A percentile compares a stretch with the other conserved stretches of the same genome.
Evolutionary conservation across 352 stramenopile genomes (phyloP).

Genomic region (Globisporangium cederbergense): DNA sequence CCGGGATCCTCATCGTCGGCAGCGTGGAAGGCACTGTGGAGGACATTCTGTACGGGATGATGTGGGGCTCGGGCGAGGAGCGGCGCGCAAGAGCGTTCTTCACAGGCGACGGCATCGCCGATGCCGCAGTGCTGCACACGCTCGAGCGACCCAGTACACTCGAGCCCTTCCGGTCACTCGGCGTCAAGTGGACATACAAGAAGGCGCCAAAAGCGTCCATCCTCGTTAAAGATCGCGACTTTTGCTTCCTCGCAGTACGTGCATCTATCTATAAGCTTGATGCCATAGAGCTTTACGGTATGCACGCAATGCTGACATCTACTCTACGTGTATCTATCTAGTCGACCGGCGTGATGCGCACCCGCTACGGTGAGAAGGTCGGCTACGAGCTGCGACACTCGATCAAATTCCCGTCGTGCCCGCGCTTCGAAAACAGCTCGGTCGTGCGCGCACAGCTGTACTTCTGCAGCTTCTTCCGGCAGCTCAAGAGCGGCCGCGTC

Average conservation of each 20-base stretch:
- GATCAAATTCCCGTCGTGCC: slow-evolving; percentile 51
- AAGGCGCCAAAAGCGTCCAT: neutral
- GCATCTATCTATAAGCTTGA: no score
- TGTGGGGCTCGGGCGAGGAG: slow-evolving; percentile 35
- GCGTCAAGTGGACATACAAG: slow-evolving; percentile 23
- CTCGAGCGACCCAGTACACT: slow-evolving; percentile 27
- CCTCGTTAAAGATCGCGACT: no score
- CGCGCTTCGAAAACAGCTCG: slow-evolving; percentile 40
- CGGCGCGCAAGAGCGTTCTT: slow-evolving; percentile 29
- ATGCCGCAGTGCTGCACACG: slow-evolving; percentile 39
- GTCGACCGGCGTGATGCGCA: slow-evolving; percentile 29
- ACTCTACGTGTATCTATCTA: neutral
- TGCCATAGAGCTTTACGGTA: no score
- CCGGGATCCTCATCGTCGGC: slow-evolving; percentile 33
- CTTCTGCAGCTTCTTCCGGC: slow-evolving; percentile 64
- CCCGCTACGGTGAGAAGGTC: slow-evolving; percentile 28
- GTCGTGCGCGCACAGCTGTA: slow-evolving; percentile 65
- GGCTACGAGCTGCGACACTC: slow-evolving; percentile 58
- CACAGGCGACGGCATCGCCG: slow-evolving; percentile 34
- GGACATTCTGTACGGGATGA: slow-evolving; percentile 42
- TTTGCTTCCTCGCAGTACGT: no score
- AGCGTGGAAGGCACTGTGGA: slow-evolving; percentile 38
- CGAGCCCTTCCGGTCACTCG: slow-evolving; percentile 41
- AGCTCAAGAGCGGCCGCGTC: slow-evolving; percentile 46
- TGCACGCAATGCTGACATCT: no score